Base-by-base conservation (phyloP, 2,329 filamentous ascomycete genomes). In the Piedraia hortae region DNA sequence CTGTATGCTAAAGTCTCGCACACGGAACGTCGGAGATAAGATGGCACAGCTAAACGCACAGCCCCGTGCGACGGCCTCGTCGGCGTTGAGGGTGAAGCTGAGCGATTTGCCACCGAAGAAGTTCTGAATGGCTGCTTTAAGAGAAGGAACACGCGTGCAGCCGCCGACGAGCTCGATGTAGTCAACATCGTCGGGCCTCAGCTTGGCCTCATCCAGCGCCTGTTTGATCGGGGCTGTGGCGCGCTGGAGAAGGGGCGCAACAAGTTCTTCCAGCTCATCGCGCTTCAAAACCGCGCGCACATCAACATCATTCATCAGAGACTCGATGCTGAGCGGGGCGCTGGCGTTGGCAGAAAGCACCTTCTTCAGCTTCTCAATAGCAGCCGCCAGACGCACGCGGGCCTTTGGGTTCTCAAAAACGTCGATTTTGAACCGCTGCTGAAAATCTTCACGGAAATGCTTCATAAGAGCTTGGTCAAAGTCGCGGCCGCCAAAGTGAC, bases 21-120 rank as follows among this genome's bases (percentile, higher is more conserved):
- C 85, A 46, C 82, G 78, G 71, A 97, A 93, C 34, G 89, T 74
- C 20, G 85, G 85, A 0, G 85, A 93, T 25, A 93, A 66, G 36
- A 91, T 91, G 39, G 85, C 85, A 47, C 85, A 93, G 62, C 72
- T 78, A 56, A 97, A 97, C 28, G 85, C 80, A 46, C 77, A 90
- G 30, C 85, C 85, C 45, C 85, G 72, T 30, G 85, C 82, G 36
- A 91, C 67, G 33, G 85, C 85, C 58, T 97, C 85, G 41, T 97
- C 85, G 46, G 89, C 80, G 61, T 97, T 97, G 37, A 91, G 66
- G 21, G 85, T 97, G 62, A 75, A 97, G 23, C 78, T 91, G 10
- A 97, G 66, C 14, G 51, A 48, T 62, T 91, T 93, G 55, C 69
- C 68, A 52, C 66, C 68, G 44, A 97, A 97, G 62, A 82, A 97